These are phyloP conservation scores for Farysia itapuensis DNA, from an alignment of 1,284 basidiomycete species.

Conservation along the genomic window DNA sequence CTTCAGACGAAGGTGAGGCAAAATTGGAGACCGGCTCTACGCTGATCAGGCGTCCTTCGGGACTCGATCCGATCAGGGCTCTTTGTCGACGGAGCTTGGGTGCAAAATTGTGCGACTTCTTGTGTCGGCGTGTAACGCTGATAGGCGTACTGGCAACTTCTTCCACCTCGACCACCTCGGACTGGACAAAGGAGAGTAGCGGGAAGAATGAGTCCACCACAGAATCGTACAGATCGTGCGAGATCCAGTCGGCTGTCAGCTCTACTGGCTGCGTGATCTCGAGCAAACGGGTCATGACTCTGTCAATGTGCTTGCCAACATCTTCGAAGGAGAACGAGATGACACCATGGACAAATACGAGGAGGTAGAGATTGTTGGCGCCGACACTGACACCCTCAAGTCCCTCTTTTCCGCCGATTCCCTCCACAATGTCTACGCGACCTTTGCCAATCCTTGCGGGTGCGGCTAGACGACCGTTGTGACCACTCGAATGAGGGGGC, in stretches of 20 bases:
- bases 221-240: conserved; percentile 87
- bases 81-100: conserved; percentile 35
- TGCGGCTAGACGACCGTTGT: conserved; percentile 13
- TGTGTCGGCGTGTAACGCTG: conserved; percentile 3
- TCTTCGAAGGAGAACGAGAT: conserved; percentile 92
- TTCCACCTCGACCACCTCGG: conserved; percentile 65
- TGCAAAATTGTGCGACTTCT: conserved; percentile 24
- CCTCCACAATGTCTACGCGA: conserved; percentile 66
- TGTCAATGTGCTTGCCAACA: conserved; percentile 80
- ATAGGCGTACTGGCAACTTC: conserved; percentile 21
- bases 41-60: conserved; percentile 32
- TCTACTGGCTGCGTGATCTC: conserved; percentile 43
- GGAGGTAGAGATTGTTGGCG: conserved; percentile 82
- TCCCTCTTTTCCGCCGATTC: conserved; percentile 66
- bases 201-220: conserved; percentile 94
- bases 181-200: conserved; percentile 77
- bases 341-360: conserved; percentile 86
- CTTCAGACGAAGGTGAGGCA: conserved; percentile 7
- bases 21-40: conserved; percentile 19
- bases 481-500: not conserved
- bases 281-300: conserved; percentile 73
- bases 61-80: conserved; percentile 24
- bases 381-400: conserved; percentile 69
- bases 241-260: conserved; percentile 73
- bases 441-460: conserved; percentile 26